Evolutionary conservation across 768 basidiomycete species (phyloP).

Genomic region (Lactarius evosmus): DNA sequence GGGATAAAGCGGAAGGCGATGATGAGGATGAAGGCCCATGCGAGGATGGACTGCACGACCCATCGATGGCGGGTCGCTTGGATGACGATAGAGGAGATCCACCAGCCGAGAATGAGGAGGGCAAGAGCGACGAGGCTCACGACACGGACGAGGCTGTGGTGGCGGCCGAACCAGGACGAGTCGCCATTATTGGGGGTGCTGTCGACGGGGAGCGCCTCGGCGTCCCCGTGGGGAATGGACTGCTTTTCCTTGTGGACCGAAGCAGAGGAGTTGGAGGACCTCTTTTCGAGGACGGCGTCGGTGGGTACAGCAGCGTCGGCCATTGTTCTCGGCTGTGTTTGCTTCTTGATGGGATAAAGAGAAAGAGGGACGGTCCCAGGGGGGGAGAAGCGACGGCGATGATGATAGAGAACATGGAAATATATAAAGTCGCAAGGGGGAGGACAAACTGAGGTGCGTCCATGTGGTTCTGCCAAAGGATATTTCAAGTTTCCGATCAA

Average conservation of each 20-base stretch:
- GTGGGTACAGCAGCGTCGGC: background rate
- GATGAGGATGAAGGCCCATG: conserved; percentile 76
- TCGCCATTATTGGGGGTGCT: conserved; percentile 25
- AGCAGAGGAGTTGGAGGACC: conserved; percentile 29
- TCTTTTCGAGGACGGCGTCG: conserved; percentile 22
- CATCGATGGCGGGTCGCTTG: conserved; percentile 71
- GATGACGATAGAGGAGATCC: conserved; percentile 73
- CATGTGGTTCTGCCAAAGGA: background rate
- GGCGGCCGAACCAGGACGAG: conserved; percentile 24
- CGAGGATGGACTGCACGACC: conserved; percentile 78
- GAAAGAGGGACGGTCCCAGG: background rate
- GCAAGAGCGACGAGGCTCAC: conserved; percentile 51
- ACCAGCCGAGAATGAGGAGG: conserved; percentile 74
- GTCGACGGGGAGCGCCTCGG: conserved; percentile 17
- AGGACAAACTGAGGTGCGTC: background rate
- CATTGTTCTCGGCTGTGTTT: background rate
- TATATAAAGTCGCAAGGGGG: background rate
- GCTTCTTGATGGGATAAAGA: conserved; percentile 18
- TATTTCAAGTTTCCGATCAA: background rate
- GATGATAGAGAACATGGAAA: background rate
- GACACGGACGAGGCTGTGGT: conserved; percentile 30
- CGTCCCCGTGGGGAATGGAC: conserved; percentile 5
- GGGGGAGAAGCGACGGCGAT: background rate
- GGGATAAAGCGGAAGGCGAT: conserved; percentile 87
- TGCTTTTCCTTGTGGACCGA: conserved; percentile 33